phyloP scores from a whole-genome alignment of 306 rosid genomes.

The Neltuma alba region DNA sequence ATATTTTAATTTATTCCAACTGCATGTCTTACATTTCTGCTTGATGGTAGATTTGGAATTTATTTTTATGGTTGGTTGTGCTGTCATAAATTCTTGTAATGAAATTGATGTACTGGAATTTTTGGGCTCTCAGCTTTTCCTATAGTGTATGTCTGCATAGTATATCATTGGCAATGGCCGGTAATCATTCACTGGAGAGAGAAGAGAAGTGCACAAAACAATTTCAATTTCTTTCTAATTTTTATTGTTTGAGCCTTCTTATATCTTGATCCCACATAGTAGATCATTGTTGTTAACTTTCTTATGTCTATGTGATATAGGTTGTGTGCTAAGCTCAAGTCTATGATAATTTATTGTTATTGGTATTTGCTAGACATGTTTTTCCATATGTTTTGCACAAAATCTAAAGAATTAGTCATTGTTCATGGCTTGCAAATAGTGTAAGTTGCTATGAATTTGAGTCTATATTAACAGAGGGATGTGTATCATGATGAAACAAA shows the following conservation, averaged over 20 bases:
- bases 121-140: background rate
- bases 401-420: background rate
- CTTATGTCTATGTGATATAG: background rate
- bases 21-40: background rate
- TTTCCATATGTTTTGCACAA: background rate
- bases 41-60: background rate
- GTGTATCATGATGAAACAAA: background rate
- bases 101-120: background rate
- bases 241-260: background rate
- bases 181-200: background rate
- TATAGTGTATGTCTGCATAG: background rate
- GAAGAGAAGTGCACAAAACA: background rate
- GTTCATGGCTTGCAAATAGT: background rate
- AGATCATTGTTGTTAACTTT: no score
- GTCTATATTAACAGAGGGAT: background rate
- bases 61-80: background rate
- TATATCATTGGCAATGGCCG: background rate
- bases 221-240: background rate
- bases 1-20: conserved; percentile 4
- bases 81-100: background rate
- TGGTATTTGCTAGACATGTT: background rate
- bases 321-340: background rate
- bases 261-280: no score
- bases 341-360: background rate
- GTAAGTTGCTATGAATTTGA: background rate